Conservation (phyloP, 2,329 filamentous ascomycete genomes). For the Aureobasidium sp. region DNA sequence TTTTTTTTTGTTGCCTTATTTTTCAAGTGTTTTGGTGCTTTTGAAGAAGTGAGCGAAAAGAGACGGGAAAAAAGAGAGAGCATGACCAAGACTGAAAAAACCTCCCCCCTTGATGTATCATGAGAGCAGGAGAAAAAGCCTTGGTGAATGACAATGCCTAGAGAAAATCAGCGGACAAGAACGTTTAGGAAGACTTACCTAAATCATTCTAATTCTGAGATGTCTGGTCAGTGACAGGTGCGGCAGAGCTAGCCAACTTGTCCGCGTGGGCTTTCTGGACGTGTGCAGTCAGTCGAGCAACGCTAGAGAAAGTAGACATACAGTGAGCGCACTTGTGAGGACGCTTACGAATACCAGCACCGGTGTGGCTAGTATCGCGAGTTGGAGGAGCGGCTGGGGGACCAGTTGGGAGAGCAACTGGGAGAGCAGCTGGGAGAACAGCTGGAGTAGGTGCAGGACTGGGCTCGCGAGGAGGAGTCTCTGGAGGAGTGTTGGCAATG, state of each 20-base stretch:
- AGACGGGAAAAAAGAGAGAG: background rate
- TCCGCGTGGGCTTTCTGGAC: background rate
- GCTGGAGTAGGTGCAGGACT: background rate
- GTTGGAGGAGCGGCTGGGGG: background rate
- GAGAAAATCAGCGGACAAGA: background rate
- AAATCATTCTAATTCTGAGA: background rate
- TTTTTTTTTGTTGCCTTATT: background rate
- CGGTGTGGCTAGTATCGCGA: background rate
- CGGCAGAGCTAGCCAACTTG: background rate
- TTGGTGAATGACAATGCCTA: background rate
- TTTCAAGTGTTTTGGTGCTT: background rate
- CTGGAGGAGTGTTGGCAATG: background rate
- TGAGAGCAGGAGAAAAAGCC: background rate
- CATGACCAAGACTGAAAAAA: slow-evolving; percentile 3
- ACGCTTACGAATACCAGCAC: background rate
- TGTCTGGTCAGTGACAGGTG: background rate
- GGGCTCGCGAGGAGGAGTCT: background rate
- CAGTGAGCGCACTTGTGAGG: background rate
- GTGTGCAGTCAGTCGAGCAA: background rate
- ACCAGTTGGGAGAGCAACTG: background rate
- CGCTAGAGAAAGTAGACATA: background rate
- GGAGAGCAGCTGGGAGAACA: background rate
- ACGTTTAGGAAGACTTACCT: background rate
- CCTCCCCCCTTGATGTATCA: background rate
- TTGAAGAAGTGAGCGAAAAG: background rate